Percentiles rank a stretch among this genome's conserved stretches.
phyloP scores from a whole-genome alignment of 495 filamentous ascomycete species.

The Neurospora sp. region DNA sequence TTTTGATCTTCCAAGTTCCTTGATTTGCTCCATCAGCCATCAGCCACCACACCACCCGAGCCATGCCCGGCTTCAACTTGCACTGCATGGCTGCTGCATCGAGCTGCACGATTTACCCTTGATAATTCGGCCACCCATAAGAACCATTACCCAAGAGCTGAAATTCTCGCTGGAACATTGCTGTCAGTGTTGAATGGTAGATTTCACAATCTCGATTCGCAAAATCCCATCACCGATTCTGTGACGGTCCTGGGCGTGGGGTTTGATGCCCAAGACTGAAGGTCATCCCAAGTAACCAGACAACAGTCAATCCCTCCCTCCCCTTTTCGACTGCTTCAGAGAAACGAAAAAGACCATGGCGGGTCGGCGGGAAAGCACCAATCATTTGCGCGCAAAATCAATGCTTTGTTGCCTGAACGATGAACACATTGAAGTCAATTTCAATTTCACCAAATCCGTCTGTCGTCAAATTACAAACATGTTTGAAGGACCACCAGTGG shows the following conservation, averaged over 20 bases:
- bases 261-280: neutral
- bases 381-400: neutral
- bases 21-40: neutral
- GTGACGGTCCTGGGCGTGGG: neutral
- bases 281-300: neutral
- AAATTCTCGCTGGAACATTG: neutral
- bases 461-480: neutral
- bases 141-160: neutral
- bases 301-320: neutral
- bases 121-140: neutral
- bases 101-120: neutral
- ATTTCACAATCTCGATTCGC: neutral
- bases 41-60: neutral
- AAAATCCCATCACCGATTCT: neutral
- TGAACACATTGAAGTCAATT: neutral
- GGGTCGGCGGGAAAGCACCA: neutral
- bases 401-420: neutral
- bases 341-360: neutral
- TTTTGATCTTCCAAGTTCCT: neutral
- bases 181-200: neutral
- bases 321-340: neutral
- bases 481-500: neutral
- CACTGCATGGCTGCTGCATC: neutral
- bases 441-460: neutral
- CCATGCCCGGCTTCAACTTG: neutral